Conservation (phyloP, 257 asterid species). For the Petunia secreta region DNA sequence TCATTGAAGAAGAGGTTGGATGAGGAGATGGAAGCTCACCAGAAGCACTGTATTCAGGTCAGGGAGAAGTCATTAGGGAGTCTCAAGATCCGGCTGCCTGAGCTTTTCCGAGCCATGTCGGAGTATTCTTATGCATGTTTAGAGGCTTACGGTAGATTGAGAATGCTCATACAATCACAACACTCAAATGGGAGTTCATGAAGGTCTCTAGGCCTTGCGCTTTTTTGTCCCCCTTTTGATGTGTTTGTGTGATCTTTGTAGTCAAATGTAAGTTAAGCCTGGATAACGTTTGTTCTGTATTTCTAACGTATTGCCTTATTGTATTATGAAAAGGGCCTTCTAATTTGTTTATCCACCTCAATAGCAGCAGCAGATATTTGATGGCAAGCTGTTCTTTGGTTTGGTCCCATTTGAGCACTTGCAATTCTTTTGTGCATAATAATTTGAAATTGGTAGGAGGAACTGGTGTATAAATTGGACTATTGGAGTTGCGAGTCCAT, state of each 20-base stretch:
- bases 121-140: conserved; percentile 69
- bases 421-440: not conserved
- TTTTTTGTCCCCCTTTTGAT: not conserved
- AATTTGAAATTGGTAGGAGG: too few relatives aligned
- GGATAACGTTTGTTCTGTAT: not conserved
- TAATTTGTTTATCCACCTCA: not conserved
- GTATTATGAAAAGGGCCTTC: conserved; percentile 23
- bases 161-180: conserved; percentile 50
- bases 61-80: conserved; percentile 85
- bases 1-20: conserved; percentile 72
- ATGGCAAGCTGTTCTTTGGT: not conserved
- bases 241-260: conserved; percentile 16
- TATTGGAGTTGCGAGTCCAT: too few relatives aligned
- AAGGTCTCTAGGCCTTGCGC: not conserved
- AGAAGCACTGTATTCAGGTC: conserved; percentile 79
- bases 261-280: not conserved
- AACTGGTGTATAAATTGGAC: too few relatives aligned
- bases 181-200: conserved; percentile 44
- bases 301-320: conserved; percentile 13
- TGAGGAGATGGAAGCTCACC: conserved; percentile 79
- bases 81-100: conserved; percentile 78
- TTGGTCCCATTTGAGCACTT: too few relatives aligned
- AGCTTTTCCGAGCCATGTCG: conserved; percentile 77
- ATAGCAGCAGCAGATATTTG: conserved; percentile 1
- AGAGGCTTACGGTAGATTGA: conserved; percentile 62